phyloP scores from a whole-genome alignment of 2,329 filamentous ascomycete species.

The Cryphonectria nitschkei region DNA sequence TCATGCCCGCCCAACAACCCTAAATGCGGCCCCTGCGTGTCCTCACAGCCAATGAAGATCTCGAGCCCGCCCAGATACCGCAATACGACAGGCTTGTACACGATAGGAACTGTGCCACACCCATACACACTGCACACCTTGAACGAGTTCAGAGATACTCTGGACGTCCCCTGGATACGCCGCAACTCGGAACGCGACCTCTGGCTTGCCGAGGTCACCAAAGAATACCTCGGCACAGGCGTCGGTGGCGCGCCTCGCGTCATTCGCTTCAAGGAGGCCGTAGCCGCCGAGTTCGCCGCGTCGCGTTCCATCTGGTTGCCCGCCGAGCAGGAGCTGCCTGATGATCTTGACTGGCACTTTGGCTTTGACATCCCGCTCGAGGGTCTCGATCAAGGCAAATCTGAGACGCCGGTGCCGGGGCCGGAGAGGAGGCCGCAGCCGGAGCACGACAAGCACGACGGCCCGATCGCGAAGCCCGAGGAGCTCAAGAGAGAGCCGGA shows the following conservation, averaged over 20 bases:
- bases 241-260: constrained; percentile 68
- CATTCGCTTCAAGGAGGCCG: constrained; percentile 77
- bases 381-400: constrained; percentile 55
- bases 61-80: constrained; percentile 68
- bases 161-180: constrained; percentile 68
- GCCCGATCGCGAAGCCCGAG: constrained; percentile 54
- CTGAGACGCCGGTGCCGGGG: constrained; percentile 60
- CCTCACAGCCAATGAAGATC: constrained; percentile 66
- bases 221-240: constrained; percentile 66
- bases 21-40: constrained; percentile 74
- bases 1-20: constrained; percentile 83
- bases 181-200: constrained; percentile 72
- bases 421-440: constrained; percentile 59
- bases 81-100: constrained; percentile 75
- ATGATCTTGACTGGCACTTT: constrained; percentile 87
- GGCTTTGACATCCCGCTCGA: constrained; percentile 77
- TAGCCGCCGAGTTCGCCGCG: constrained; percentile 69
- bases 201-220: constrained; percentile 76
- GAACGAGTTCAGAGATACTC: constrained; percentile 60
- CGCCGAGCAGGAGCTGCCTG: constrained; percentile 64
- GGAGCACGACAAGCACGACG: constrained; percentile 51
- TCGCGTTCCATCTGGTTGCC: constrained; percentile 79
- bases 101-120: constrained; percentile 86
- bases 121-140: constrained; percentile 82
- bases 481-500: constrained; percentile 58